Evolutionary conservation across 2,329 filamentous ascomycete species (phyloP), one percentile per base, ranked within the genome.

Genomic region (Fusarium sp.): DNA sequence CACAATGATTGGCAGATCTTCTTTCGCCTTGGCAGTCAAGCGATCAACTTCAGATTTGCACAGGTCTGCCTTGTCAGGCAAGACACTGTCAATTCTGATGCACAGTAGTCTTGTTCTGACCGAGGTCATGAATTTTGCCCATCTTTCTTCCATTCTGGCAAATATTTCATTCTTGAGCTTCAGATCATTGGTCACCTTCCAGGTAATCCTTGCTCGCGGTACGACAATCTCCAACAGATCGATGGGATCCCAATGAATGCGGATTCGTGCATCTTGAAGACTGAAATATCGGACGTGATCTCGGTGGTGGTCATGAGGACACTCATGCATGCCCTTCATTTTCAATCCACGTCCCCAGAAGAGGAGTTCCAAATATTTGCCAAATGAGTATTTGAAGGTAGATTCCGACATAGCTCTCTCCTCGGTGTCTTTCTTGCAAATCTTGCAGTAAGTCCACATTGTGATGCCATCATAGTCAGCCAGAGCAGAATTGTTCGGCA

Each of bases 351-450:
- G 92, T 75, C 94, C 95, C 94, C 95, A 99, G 79, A 98, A 98
- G 4, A 94, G 94, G 20, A 99, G 84, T 80, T 99, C 96, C n/a
- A 99, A 85, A 75, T 98, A 99, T 79, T 99, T 99, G 13, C 93
- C 96, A 75, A 99, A 97, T 0, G 96, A 99, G 78, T 99, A 99
- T 78, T 97, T 98, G 92, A 94, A 99, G 0, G 94, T 97, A 74
- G 90, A 94, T 58, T 94, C 90, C 2, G 95, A 98, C 93, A 99
- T 98, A 31, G 91, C 90, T 70, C 93, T 92, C 47, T 94, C 90
- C 38, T 93, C 92, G 0, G 95, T 97, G 77, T 98, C 94, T 70
- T 93, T 93, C 53, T 93, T 91, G 79, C 97, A 99, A 29, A 93
- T 86, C 74, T 97, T 96, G 83, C 96, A 99, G 73, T 92, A 93